A percentile compares a stretch with the other conserved stretches of the same genome.
Conservation (phyloP, 2,329 filamentous ascomycete genomes). For the Tolypocladium amazonense region DNA sequence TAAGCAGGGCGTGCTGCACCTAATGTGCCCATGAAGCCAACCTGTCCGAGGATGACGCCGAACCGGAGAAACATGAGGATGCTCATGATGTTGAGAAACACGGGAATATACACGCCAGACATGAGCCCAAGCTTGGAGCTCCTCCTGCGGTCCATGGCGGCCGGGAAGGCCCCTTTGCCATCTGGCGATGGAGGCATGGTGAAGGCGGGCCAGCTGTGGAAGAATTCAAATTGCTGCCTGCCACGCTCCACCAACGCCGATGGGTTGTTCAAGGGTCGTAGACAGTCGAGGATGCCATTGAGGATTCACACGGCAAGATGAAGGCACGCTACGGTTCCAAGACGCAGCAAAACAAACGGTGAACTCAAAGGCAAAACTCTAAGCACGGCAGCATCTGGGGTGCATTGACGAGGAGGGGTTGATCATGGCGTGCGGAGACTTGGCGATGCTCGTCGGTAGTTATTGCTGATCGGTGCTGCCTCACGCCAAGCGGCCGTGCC, state of each 20-base stretch:
- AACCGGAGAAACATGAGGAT: constrained; percentile 91
- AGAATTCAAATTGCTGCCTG: too few species aligned
- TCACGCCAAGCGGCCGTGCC: neutral
- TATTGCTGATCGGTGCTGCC: neutral
- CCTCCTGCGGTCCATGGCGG: constrained; percentile 24
- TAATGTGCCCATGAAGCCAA: constrained; percentile 69
- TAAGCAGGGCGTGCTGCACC: constrained; percentile 35
- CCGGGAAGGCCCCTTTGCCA: constrained; percentile 4
- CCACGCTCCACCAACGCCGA: neutral
- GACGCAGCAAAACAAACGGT: neutral
- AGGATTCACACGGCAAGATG: neutral
- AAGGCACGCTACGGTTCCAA: neutral
- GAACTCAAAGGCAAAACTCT: neutral
- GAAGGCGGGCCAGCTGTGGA: neutral
- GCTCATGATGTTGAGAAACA: constrained; percentile 79
- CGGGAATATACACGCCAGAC: constrained; percentile 75
- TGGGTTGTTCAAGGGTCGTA: neutral
- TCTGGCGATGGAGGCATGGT: constrained; percentile 5
- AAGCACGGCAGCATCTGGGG: neutral
- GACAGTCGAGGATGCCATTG: neutral
- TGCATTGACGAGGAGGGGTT: neutral
- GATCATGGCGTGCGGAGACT: neutral
- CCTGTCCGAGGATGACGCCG: constrained; percentile 71
- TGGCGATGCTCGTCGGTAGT: neutral
- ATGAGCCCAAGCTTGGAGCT: constrained; percentile 62